These are phyloP conservation scores for Phlebiopsis flavidoalba DNA, from an alignment of 768 basidiomycete species.

Conservation along the genomic window DNA sequence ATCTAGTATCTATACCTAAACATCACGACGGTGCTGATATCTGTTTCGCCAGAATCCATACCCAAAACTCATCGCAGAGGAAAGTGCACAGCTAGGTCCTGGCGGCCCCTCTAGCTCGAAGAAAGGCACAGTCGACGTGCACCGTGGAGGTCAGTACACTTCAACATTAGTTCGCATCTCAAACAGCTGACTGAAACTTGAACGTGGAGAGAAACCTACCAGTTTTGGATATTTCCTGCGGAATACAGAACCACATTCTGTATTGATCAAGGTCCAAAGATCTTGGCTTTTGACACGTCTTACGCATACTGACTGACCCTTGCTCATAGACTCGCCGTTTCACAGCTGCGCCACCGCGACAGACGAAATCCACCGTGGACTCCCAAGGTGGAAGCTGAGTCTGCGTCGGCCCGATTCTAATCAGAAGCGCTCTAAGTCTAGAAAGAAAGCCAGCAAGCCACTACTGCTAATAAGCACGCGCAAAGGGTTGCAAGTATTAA, in stretches of 20 bases:
- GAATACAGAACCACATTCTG: constrained; percentile 74
- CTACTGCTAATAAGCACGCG: background rate
- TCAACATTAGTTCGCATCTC: background rate
- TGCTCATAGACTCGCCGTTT: constrained; percentile 39
- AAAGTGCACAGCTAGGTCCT: constrained; percentile 35
- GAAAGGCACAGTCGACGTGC: constrained; percentile 74
- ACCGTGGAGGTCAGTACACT: constrained; percentile 65
- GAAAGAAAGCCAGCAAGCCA: background rate
- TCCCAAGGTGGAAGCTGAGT: background rate
- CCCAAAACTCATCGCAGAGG: constrained; percentile 63
- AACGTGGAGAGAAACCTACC: constrained; percentile 68
- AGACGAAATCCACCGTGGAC: background rate
- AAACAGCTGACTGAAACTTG: background rate
- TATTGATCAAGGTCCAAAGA: constrained; percentile 80
- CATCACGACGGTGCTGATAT: background rate
- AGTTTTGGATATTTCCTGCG: constrained; percentile 90
- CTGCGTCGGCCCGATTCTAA: background rate
- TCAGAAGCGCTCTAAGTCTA: background rate
- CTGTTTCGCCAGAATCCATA: constrained; percentile 45
- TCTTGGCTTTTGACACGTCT: background rate
- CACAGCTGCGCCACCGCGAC: constrained; percentile 25
- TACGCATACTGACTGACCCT: background rate
- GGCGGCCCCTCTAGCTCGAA: constrained; percentile 44
- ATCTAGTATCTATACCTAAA: constrained; percentile 1
- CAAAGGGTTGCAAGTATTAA: background rate